Conservation (phyloP, 1,139 yeast genomes). For the Suzukiozyma palmioleophila region DNA sequence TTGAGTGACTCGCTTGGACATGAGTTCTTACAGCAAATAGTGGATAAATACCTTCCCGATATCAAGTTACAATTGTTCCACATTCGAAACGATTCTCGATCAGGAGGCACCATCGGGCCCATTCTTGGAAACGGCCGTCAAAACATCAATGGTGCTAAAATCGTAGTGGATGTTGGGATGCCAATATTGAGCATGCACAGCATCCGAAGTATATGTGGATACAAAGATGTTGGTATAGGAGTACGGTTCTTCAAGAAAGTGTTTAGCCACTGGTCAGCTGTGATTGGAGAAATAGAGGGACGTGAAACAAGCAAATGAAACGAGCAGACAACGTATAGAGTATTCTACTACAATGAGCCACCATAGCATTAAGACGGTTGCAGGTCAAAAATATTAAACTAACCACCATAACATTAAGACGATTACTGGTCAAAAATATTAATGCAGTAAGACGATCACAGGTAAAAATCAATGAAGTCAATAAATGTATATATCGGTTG, state of each 20-base stretch:
- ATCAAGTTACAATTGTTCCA: conserved; percentile 67
- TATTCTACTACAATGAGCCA: too few relatives aligned
- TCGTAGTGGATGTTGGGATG: conserved; percentile 71
- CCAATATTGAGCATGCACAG: conserved; percentile 82
- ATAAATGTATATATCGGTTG: too few relatives aligned
- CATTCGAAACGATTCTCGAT: conserved; percentile 64
- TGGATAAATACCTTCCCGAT: conserved; percentile 44
- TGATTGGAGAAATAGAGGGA: conserved; percentile 9
- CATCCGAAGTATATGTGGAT: conserved; percentile 71
- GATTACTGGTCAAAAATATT: too few relatives aligned
- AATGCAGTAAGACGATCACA: too few relatives aligned
- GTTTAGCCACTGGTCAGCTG: conserved; percentile 52
- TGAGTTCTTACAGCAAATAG: conserved; percentile 63
- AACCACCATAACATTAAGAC: too few relatives aligned
- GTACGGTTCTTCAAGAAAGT: conserved; percentile 61
- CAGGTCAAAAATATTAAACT: too few relatives aligned
- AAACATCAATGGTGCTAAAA: conserved; percentile 58
- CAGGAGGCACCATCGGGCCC: conserved; percentile 84
- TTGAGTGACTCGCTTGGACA: conserved; percentile 74
- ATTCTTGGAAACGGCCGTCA: conserved; percentile 43
- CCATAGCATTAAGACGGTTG: too few relatives aligned
- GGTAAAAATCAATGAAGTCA: too few relatives aligned
- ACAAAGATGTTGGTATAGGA: conserved; percentile 65
- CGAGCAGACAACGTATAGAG: too few relatives aligned
- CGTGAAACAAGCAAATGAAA: too few relatives aligned